Base-by-base conservation (phyloP, 345 rosid genomes). In the Turritis glabra region DNA sequence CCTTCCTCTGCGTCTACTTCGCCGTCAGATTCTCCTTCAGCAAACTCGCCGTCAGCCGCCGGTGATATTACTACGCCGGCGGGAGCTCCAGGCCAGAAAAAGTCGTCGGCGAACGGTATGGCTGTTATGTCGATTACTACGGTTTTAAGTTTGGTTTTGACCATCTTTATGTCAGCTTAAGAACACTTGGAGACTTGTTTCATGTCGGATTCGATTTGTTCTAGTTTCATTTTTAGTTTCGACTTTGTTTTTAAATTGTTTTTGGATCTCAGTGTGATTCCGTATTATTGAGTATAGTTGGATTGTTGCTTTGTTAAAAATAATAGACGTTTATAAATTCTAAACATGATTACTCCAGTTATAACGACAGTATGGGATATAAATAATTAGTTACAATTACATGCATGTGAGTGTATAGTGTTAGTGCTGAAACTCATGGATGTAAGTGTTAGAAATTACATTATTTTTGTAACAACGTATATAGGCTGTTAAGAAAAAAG, bases 251-350 rank as follows among this genome's bases (percentile, higher is more conserved):
- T 30, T 18, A 37, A 11, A 44, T 73, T 55, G 58, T 19, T 67
- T 25, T 26, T 27, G 44, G 26, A 21, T 53, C 23, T 35, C 33
- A 56, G 22, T 52, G 17, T 69, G 15, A 7, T 76, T 76, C 61
- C 19, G 46, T 76, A 60, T 50, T 50, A 51, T 50, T 75, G 57
- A 60, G 74, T 61, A 76, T 62, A 69, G 71, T 76, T 54, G 21
- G 33, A 54, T 35, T 58, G 68, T 27, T 59, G 48, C 40, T 67
- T 75, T 32, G 75, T 69, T 54, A 54, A 67, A 67, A 75, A 37
- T 68, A 53, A 43, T 53, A 44, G 51, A 53, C 33, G n/a, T n/a
- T n/a, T n/a, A n/a, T n/a, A n/a, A n/a, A n/a, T n/a, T 67, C 43
- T 59, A 46, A 25, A 66, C 59, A 54, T 46, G 38, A 35, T 60